Evolutionary conservation across 2,329 filamentous ascomycete species (phyloP).

Genomic region (Fusarium sp.): DNA sequence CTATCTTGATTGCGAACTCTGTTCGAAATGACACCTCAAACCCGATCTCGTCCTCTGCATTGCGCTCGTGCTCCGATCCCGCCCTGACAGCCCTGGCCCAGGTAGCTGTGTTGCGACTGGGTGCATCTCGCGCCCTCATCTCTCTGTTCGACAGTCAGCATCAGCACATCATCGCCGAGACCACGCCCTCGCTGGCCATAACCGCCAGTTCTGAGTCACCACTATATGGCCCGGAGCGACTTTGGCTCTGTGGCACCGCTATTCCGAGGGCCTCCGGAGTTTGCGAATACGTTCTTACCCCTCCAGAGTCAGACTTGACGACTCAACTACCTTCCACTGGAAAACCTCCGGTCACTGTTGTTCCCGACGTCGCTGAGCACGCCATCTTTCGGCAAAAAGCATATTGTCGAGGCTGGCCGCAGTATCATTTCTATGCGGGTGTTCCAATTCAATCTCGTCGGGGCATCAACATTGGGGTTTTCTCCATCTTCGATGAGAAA

Average conservation of each 20-base stretch:
- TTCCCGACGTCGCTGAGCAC: conserved; percentile 47
- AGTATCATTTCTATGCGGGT: conserved; percentile 51
- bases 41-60: conserved; percentile 37
- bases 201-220: conserved; percentile 36
- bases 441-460: conserved; percentile 51
- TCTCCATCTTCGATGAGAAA: conserved; percentile 44
- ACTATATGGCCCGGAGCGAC: conserved; percentile 6
- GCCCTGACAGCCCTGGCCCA: conserved; percentile 60
- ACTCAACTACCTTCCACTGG: neutral
- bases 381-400: conserved; percentile 38
- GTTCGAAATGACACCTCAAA: conserved; percentile 38
- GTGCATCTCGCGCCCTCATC: conserved; percentile 54
- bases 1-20: conserved; percentile 28
- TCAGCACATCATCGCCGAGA: conserved; percentile 62
- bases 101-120: conserved; percentile 55
- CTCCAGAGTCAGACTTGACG: neutral
- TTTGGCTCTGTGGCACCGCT: conserved; percentile 46
- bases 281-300: conserved; percentile 43
- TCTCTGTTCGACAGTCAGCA: conserved; percentile 59
- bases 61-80: conserved; percentile 47
- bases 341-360: conserved; percentile 46
- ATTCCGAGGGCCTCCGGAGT: conserved; percentile 43
- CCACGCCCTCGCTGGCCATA: conserved; percentile 53
- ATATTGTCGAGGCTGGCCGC: conserved; percentile 31
- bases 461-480: conserved; percentile 55